Evolutionary conservation across 2,329 filamentous ascomycete species (phyloP).

Genomic region (Orbilia javanica): DNA sequence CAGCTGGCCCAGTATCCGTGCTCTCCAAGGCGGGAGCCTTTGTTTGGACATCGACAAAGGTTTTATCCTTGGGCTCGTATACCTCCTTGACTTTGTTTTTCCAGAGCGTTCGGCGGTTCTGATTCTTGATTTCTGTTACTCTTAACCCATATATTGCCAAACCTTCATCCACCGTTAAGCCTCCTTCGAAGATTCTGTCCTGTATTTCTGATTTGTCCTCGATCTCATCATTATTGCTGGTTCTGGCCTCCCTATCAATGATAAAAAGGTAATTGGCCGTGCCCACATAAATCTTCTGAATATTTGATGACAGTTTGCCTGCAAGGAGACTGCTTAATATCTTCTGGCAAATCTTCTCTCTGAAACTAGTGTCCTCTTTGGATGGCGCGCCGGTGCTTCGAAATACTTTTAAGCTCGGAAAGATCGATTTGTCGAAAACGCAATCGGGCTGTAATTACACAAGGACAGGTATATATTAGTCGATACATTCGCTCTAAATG

Average conservation of each 20-base stretch:
- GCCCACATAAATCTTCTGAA: slow-evolving; percentile 1
- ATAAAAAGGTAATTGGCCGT: background rate
- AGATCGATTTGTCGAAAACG: slow-evolving; percentile 4
- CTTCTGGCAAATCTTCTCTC: background rate
- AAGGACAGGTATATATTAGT: background rate
- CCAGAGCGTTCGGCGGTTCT: background rate
- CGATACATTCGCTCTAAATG: too few species aligned
- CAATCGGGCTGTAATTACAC: background rate
- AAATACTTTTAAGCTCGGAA: slow-evolving; percentile 12
- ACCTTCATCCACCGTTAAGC: background rate
- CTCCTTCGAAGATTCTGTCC: background rate
- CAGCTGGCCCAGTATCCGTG: too few species aligned
- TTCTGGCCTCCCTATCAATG: background rate
- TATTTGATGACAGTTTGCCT: background rate
- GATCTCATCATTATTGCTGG: too few species aligned
- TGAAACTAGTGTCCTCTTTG: background rate
- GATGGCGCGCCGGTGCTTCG: background rate
- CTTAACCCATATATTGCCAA: background rate
- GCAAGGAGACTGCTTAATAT: background rate
- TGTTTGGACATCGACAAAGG: too few species aligned
- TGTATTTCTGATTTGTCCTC: background rate
- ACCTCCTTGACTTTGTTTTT: background rate
- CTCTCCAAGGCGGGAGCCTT: too few species aligned
- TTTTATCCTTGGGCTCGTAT: background rate
- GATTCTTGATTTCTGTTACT: background rate